These are phyloP conservation scores for Mycosphaerella sp. DNA, from an alignment of 2,329 filamentous ascomycete species.

Conservation along the genomic window DNA sequence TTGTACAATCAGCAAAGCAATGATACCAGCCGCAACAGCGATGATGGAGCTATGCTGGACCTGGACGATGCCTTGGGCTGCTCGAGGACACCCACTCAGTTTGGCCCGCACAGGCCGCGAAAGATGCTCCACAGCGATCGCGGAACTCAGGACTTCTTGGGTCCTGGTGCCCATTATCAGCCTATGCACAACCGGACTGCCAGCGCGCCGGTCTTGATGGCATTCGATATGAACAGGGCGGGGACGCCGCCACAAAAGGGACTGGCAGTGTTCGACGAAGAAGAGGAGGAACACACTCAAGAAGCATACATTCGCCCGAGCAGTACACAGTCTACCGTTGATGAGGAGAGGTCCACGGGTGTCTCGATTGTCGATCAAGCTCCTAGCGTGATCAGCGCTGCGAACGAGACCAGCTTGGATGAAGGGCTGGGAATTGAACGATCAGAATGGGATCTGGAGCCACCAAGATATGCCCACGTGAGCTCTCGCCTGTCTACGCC, in stretches of 20 bases:
- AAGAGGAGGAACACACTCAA: slow-evolving; percentile 34
- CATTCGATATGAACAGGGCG: slow-evolving; percentile 53
- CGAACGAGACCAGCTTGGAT: slow-evolving; percentile 10
- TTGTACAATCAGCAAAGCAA: slow-evolving; percentile 11
- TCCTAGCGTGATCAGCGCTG: slow-evolving; percentile 5
- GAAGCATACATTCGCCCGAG: slow-evolving; percentile 5
- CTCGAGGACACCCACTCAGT: slow-evolving; percentile 69
- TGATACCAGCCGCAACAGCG: slow-evolving; percentile 32
- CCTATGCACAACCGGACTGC: slow-evolving; percentile 62
- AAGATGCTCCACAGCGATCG: slow-evolving; percentile 72
- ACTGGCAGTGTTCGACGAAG: slow-evolving; percentile 78
- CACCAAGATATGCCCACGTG: slow-evolving; percentile 18
- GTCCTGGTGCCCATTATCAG: slow-evolving; percentile 62
- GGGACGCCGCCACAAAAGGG: slow-evolving; percentile 47
- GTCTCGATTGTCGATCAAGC: slow-evolving; percentile 32
- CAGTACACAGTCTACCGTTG: slow-evolving; percentile 12
- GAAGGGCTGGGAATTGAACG: slow-evolving; percentile 23
- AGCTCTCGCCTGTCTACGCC: slow-evolving; percentile 24
- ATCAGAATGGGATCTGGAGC: slow-evolving; percentile 23
- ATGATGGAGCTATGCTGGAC: slow-evolving; percentile 78
- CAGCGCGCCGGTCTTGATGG: slow-evolving; percentile 71
- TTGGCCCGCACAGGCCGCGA: slow-evolving; percentile 61
- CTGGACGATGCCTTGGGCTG: slow-evolving; percentile 88
- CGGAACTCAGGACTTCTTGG: slow-evolving; percentile 61
- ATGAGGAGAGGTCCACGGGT: slow-evolving; percentile 24